phyloP scores from a whole-genome alignment of 2,329 filamentous ascomycete species.

The Penicillium sp. region DNA sequence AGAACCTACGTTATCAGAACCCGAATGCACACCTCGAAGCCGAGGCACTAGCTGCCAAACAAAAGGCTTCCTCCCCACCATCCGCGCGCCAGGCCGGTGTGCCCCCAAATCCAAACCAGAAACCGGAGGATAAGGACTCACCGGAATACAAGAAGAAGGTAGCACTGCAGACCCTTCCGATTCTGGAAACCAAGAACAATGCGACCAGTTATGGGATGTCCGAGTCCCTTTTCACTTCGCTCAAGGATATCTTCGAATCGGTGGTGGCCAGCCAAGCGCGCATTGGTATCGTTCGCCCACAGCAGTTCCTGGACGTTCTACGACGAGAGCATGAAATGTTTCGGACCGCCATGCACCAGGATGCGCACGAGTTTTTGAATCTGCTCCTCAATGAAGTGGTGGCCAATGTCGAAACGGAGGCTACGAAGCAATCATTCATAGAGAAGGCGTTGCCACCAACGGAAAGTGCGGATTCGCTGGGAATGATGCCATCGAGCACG shows the following conservation, averaged over 20 bases:
- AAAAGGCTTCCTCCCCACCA: constrained; percentile 40
- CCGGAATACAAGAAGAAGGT: constrained; percentile 98
- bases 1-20: constrained; percentile 58
- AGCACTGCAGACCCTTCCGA: constrained; percentile 81
- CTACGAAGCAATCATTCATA: constrained; percentile 42
- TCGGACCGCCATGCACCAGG: constrained; percentile 93
- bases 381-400: constrained; percentile 95
- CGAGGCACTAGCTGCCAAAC: constrained; percentile 49
- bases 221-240: constrained; percentile 87
- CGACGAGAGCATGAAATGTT: constrained; percentile 97
- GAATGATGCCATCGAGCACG: constrained; percentile 53
- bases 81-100: constrained; percentile 52
- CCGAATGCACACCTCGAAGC: constrained; percentile 58
- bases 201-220: constrained; percentile 82
- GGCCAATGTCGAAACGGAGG: constrained; percentile 86
- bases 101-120: constrained; percentile 56
- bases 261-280: constrained; percentile 77
- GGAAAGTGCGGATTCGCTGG: constrained; percentile 45
- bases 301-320: constrained; percentile 90
- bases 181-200: constrained; percentile 83
- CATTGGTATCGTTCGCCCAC: constrained; percentile 86
- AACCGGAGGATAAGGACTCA: constrained; percentile 91
- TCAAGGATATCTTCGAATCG: constrained; percentile 95
- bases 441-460: constrained; percentile 55
- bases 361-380: constrained; percentile 96